A percentile compares a stretch with the other conserved stretches of the same genome.
phyloP scores from a whole-genome alignment of 176 grass and related monocot genomes.

The Eragrostis nindensis region DNA sequence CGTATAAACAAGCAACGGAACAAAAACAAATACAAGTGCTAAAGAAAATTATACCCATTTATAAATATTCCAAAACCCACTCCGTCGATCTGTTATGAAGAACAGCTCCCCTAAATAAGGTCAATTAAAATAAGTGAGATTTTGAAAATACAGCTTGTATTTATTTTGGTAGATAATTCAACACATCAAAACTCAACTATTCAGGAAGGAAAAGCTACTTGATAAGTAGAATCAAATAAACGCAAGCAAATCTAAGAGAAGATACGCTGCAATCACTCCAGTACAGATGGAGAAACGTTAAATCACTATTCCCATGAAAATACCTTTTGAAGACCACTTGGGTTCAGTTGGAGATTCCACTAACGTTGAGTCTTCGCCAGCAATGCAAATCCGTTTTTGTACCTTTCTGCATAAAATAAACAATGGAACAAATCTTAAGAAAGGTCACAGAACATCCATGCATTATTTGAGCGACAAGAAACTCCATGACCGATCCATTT shows the following conservation, averaged over 20 bases:
- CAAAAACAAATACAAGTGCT: constrained; percentile 26
- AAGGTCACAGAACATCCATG: background rate
- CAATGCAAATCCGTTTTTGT: constrained; percentile 62
- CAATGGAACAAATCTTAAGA: background rate
- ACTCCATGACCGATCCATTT: background rate
- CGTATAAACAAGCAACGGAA: constrained; percentile 5
- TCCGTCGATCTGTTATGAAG: constrained; percentile 83
- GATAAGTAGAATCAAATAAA: background rate
- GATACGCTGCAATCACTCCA: background rate
- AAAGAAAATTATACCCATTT: constrained; percentile 79
- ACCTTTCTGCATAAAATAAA: constrained; percentile 58
- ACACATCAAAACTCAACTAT: background rate
- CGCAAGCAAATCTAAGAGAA: background rate
- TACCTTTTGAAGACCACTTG: constrained; percentile 95
- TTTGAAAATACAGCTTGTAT: constrained; percentile 10
- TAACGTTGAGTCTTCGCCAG: constrained; percentile 71
- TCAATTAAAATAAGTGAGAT: constrained; percentile 29
- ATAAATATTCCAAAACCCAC: constrained; percentile 94
- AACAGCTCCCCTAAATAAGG: constrained; percentile 79
- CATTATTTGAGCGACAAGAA: constrained; percentile 8
- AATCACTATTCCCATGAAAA: constrained; percentile 5
- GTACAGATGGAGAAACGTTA: background rate
- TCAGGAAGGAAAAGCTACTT: background rate
- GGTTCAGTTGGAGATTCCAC: constrained; percentile 96
- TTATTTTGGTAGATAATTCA: constrained; percentile 8